Evolutionary conservation across 2,329 filamentous ascomycete species (phyloP), one percentile per base, ranked within the genome.

Genomic region (Delphinella strobiligena): DNA sequence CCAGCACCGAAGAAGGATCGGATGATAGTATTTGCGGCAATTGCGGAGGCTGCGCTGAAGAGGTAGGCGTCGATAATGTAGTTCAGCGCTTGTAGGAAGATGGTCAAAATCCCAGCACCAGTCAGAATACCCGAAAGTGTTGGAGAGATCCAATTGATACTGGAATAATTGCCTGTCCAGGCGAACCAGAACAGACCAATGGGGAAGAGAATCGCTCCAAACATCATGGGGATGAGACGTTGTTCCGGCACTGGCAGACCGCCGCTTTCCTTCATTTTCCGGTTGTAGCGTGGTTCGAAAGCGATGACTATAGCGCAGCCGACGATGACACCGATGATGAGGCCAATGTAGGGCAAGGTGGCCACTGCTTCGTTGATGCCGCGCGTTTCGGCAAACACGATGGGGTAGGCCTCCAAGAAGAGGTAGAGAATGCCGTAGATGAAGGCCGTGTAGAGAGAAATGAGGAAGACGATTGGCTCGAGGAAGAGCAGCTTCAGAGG

Each of bases 401-500:
- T 51, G 3, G 56, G 56, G 33, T 51, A 58, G 4, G 48, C 46
- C 19, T 52, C 50, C 30, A 58, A 54, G 37, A 49, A 53, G 15
- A 50, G 43, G 31, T 54, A 57, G 31, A 58, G 49, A 31, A 53
- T 44, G 3, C 46, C 48, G 31, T 36, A 19, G 30, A 51, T 43
- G 35, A 64, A 47, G 22, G 22, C 22, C 7, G 22, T 55, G 48
- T 63, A 62, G 11, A 69, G 49, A 0, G 78, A 74, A 12, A 85
- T 67, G 4, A 82, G 67, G 51, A 82, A 76, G 58, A 78, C 82
- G 40, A 85, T 84, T 0, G 81, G 82, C 16, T 19, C 16, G 33
- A 78, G 82, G 34, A 61, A 56, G 5, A 87, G 67, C 4, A 87
- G 66, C 48, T 79, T 72, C 17, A 83, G 66, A 0, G 81, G 82